Evolutionary conservation across 306 rosid species (phyloP), one percentile per base, ranked within the genome.

Genomic region (Glycine soja): DNA sequence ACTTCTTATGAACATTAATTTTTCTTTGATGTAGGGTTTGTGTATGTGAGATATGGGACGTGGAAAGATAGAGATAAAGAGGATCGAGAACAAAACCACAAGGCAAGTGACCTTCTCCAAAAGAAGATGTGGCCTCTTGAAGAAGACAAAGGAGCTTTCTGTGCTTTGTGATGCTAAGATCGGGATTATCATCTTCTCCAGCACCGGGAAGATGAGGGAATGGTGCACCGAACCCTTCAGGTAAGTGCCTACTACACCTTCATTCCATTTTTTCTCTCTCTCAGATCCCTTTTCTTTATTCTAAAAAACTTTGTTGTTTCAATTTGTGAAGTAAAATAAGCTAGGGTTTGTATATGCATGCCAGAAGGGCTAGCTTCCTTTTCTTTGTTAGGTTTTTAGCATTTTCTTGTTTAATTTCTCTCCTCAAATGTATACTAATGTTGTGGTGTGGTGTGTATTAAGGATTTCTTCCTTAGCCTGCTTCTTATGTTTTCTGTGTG

Each of bases 111-210:
- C 97, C 0, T 92, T 92, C 77, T 82, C 90, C 0, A 92, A 92
- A 73, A 82, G 97, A 51, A 59, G 94, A 51, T 75, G 71, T 0
- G 93, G 97, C 0, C 76, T 92, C 8, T 12, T 92, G 24, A 92
- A 92, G 89, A 92, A 92, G 81, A 90, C 97, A 2, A 90, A 80
- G 53, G 97, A 92, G 36, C 97, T 92, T n/a, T 89, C 94, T 16
- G 92, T 92, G 10, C 85, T 92, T 0, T 92, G 97, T 42, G 97
- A 92, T 46, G 97, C 94, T 8, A 88, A 92, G 51, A 92, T 92
- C 24, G 94, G 89, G 1, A 90, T 90, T 67, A 81, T 92, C 63
- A 63, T 92, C 75, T 92, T 92, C 86, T 92, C 97, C 3, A 80
- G 84, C 48, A 88, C 87, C 3, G 94, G 94, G 3, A 92, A 89